Evolutionary conservation across 768 basidiomycete species (phyloP).

Genomic region (Rhizopogon salebrosus): DNA sequence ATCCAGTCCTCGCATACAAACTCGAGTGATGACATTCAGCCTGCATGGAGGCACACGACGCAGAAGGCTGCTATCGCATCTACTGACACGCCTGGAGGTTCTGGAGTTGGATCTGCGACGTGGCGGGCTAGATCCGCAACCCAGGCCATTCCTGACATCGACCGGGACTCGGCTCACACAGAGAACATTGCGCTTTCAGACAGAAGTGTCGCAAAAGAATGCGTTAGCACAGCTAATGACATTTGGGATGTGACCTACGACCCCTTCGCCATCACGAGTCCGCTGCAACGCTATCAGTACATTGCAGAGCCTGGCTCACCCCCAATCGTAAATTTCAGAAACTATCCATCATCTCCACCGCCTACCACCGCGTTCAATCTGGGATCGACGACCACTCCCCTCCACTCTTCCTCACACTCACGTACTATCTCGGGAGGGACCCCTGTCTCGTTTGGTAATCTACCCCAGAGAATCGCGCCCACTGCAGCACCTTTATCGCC

Average conservation of each 20-base stretch:
- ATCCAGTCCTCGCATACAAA: no score
- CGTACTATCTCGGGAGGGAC: constrained; percentile 1
- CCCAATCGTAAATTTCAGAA: neutral
- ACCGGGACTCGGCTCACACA: neutral
- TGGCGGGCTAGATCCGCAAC: no score
- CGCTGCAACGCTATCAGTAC: neutral
- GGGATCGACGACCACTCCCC: neutral
- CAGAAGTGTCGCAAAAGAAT: neutral
- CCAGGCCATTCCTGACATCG: constrained; percentile 4
- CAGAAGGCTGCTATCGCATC: constrained; percentile 8
- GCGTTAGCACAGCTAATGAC: neutral
- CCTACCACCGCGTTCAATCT: neutral
- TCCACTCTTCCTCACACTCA: constrained; percentile 10
- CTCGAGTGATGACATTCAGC: no score
- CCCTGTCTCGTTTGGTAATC: constrained; percentile 1
- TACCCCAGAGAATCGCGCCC: neutral
- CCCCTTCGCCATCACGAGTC: neutral
- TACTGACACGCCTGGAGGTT: constrained; percentile 15
- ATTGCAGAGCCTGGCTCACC: neutral
- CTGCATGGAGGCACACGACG: neutral
- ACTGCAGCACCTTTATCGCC: neutral
- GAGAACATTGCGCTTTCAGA: constrained; percentile 1
- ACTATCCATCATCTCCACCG: neutral
- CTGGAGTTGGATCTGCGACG: constrained; percentile 13
- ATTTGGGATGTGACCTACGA: neutral